Evolutionary conservation across 495 filamentous ascomycete species (phyloP), one percentile per base, ranked within the genome.

Genomic region (Hypoxylon lenormandii): DNA sequence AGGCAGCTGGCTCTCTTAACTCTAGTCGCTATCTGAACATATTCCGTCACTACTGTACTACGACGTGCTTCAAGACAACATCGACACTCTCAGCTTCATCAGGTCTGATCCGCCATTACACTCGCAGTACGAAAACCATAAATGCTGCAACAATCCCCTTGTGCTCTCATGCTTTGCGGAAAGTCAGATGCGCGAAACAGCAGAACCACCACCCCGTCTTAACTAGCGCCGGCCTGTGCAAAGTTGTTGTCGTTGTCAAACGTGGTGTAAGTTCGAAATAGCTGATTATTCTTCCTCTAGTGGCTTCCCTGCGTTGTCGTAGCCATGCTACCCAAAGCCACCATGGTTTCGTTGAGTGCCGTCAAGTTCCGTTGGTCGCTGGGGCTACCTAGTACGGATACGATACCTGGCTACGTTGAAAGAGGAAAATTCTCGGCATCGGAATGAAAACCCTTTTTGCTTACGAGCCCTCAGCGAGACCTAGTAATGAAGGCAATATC

Each of bases 151-250:
- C 57, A 58, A 48, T 36, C 51, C 51, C 61, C 52, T 65, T 57
- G 16, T 21, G 45, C 46, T 65, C 68, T 66, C 62, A 71, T 71
- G 62, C 63, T 71, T n/a, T 66, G 56, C 52, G 36, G 66, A 71
- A 71, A 71, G 61, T 66, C 55, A 70, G 62, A 71, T 60, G 57
- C 40, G 68, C 22, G 57, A 71, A 66, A 71, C 46, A 66, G 62
- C 47, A 71, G 61, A 70, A 71, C 67, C 57, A 58, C 68, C 68
- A 66, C 66, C 68, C 30, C 62, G 38, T 71, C 57, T 63, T 66
- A 71, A 62, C 68, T 71, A 71, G 68, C 68, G 68, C 68, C 68
- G 68, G 50, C 58, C 68, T 42, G 68, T 71, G 62, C 68, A 71
- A 66, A 40, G 50, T 66, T 66, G 50, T 66, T 60, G 52, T 55